phyloP scores from a whole-genome alignment of 129 eudicot genomes.

The Deinandra increscens region DNA sequence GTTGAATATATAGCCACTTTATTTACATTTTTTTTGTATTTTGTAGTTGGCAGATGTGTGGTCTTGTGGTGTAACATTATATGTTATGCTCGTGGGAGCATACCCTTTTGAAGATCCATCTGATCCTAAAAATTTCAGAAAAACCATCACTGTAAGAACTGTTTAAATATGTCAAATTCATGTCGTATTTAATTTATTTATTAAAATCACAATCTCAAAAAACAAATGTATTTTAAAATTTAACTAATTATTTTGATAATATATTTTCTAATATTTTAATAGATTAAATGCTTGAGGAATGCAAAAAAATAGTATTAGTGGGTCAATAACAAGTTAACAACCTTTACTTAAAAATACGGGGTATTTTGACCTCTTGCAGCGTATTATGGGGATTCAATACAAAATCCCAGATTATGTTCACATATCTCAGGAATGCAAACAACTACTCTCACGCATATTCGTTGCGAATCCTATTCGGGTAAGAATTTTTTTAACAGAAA shows the following conservation, averaged over 20 bases:
- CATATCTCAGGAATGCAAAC: constrained; percentile 71
- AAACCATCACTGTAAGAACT: constrained; percentile 55
- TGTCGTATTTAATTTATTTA: background rate
- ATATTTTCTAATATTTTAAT: background rate
- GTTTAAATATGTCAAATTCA: background rate
- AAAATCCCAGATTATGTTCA: constrained; percentile 79
- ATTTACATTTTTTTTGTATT: background rate
- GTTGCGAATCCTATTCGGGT: constrained; percentile 61
- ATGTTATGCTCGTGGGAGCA: constrained; percentile 82
- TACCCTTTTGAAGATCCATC: constrained; percentile 81
- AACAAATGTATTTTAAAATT: too few species aligned
- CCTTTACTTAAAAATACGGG: background rate
- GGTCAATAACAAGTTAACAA: background rate
- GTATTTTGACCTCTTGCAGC: constrained; percentile 40
- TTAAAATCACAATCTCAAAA: background rate
- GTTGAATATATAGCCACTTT: too few species aligned
- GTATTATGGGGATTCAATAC: constrained; percentile 63
- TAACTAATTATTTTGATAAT: too few species aligned
- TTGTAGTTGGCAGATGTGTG: constrained; percentile 81
- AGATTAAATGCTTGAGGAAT: background rate
- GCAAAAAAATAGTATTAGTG: background rate
- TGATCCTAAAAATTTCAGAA: constrained; percentile 72
- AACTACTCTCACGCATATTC: constrained; percentile 73
- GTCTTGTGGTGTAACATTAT: constrained; percentile 87
- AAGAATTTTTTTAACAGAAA: constrained; percentile 17